Conservation (phyloP, 306 rosid genomes). For the Prunus armeniaca region DNA sequence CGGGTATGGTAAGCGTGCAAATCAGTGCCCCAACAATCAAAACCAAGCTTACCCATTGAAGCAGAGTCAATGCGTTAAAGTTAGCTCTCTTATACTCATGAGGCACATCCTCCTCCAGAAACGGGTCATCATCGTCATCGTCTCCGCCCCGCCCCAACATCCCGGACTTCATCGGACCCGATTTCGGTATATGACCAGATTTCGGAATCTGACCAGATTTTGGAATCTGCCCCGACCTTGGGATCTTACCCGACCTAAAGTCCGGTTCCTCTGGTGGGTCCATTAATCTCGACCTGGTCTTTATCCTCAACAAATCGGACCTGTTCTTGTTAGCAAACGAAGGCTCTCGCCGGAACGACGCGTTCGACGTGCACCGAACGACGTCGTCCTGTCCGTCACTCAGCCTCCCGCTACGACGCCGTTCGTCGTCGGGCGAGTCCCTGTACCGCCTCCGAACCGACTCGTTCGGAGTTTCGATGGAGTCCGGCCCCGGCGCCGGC, state of each 20-base stretch:
- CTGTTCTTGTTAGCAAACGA: slow-evolving; percentile 40
- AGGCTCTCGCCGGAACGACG: slow-evolving; percentile 48
- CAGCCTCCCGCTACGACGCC: slow-evolving; percentile 3
- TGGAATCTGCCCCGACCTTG: slow-evolving; percentile 45
- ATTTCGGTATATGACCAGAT: slow-evolving; percentile 13
- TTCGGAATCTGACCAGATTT: too few relatives aligned
- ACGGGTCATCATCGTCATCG: slow-evolving; percentile 77
- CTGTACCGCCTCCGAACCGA: slow-evolving; percentile 43
- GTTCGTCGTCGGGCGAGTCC: slow-evolving; percentile 29
- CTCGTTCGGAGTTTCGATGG: slow-evolving; percentile 26
- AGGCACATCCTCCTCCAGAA: slow-evolving; percentile 69
- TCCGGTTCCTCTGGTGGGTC: slow-evolving; percentile 75
- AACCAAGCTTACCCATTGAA: slow-evolving; percentile 73
- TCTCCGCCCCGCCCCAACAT: slow-evolving; percentile 31
- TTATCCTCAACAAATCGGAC: slow-evolving; percentile 44
- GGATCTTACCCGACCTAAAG: slow-evolving; percentile 29
- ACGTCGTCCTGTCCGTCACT: slow-evolving; percentile 42
- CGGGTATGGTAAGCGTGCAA: slow-evolving; percentile 41
- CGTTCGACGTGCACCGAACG: slow-evolving; percentile 66
- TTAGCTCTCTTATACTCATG: slow-evolving; percentile 39
- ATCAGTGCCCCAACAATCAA: slow-evolving; percentile 43
- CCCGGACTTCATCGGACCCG: slow-evolving; percentile 67
- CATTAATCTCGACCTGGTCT: slow-evolving; percentile 65
- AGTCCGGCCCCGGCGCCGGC: slow-evolving; percentile 17
- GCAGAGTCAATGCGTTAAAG: slow-evolving; percentile 37